Evolutionary conservation across 2,329 filamentous ascomycete genomes (phyloP).

Genomic region (Colletotrichum lupini): DNA sequence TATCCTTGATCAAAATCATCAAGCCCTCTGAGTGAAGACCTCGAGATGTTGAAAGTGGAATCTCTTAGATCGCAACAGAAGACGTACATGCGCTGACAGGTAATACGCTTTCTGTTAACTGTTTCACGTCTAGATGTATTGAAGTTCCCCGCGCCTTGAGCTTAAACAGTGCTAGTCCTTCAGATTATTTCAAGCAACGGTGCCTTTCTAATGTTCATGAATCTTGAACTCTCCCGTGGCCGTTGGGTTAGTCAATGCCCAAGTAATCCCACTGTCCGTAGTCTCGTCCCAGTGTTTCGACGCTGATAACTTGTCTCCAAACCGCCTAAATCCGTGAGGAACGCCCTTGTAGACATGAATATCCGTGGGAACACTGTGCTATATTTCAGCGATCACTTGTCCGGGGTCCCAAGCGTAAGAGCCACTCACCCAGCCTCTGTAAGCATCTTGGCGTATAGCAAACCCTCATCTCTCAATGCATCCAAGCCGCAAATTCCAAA

Average conservation of each 20-base stretch:
- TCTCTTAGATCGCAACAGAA: too few species aligned
- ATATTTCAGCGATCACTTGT: background rate
- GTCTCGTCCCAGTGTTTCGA: conserved; percentile 54
- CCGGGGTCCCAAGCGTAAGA: background rate
- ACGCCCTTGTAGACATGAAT: conserved; percentile 61
- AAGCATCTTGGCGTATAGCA: conserved; percentile 57
- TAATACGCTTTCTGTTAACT: too few species aligned
- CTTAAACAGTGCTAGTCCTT: background rate
- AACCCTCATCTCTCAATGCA: conserved; percentile 59
- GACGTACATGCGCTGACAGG: too few species aligned
- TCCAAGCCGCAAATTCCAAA: conserved; percentile 59
- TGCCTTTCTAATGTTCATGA: background rate
- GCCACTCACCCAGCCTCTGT: conserved; percentile 53
- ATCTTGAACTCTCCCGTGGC: conserved; percentile 41
- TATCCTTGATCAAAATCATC: too few species aligned
- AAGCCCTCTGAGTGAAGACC: too few species aligned
- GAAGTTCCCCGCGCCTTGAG: background rate
- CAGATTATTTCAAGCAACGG: background rate
- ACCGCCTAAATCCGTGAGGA: conserved; percentile 60
- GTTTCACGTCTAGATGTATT: too few species aligned
- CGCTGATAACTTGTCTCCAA: conserved; percentile 51
- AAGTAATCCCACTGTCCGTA: conserved; percentile 54
- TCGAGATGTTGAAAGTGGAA: too few species aligned
- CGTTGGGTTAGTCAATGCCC: conserved; percentile 49
- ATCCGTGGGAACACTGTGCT: conserved; percentile 57